Evolutionary conservation across 495 filamentous ascomycete species (phyloP), one percentile per base, ranked within the genome.

Genomic region (Aspergillus nanangensis): DNA sequence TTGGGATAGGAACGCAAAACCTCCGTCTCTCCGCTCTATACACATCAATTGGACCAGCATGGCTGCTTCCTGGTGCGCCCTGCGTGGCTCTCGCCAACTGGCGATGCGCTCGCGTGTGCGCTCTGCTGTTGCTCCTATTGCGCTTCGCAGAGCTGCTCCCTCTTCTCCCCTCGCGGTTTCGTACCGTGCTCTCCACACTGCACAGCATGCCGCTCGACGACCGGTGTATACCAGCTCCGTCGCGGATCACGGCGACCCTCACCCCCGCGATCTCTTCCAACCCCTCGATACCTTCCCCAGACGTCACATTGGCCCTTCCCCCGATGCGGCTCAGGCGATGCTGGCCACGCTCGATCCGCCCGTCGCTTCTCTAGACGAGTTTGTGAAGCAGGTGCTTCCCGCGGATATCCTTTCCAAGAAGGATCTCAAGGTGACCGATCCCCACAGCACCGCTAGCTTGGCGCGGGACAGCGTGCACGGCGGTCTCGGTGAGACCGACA

Each of bases 281-380:
- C 74, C 74, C 34, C 63, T 77, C 47, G 74, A 78, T 67, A 86
- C 81, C 19, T 98, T 98, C 61, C 76, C 86, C 40, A 74, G 84
- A 20, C 82, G 93, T n/a, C 93, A 98, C 60, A 95, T 97, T 68
- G 93, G 93, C 3, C 93, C 93, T n/a, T 82, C 85, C 36, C 74
- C 83, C 17, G 70, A 74, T 25, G 84, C 84, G 38, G 80, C 80
- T 0, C 63, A 82, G 51, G 69, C 84, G 55, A 98, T 98, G 93
- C 81, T 98, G 27, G 77, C 82, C 35, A 77, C 76, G 3, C 75
- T 98, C 7, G 82, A 88, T 41, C 91, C 90, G 3, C 87, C 90
- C 0, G 82, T 72, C 21, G 63, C 75, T 14, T 81, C 75, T 18
- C 62, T 98, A 42, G 90, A 97, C 48, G 78, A 88, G n/a, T 96